Evolutionary conservation across 345 rosid species (phyloP), one percentile per base, ranked within the genome.

Genomic region (Melaleuca alternifolia): DNA sequence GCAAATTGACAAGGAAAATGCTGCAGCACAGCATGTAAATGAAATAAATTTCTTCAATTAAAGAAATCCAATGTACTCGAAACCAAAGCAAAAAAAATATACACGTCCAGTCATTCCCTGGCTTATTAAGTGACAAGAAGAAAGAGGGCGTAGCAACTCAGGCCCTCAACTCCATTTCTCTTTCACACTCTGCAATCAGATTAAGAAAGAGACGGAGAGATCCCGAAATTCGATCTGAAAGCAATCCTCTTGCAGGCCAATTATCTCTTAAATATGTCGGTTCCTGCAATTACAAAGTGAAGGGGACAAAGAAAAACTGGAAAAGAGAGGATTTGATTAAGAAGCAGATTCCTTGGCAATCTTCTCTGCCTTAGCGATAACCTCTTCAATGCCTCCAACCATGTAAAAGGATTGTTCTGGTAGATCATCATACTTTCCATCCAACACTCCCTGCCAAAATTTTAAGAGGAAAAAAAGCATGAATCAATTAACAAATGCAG

Each of bases 301-400:
- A 83, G 84, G 46, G 48, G 48, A 71, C 24, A 71, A 71, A 33
- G 13, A 71, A 24, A 24, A 71, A 71, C 48, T 0, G 46, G 79
- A 46, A 71, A 33, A 71, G 48, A 18, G 79, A 33, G 24, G 48
- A 33, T 41, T 71, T 33, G 79, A 71, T 88, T 92, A 92, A 50
- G 94, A 91, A 50, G 94, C 91, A 21, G 91, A 84, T 83, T 96
- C 98, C 93, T 88, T 94, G 82, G 98, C 90, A 85, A 96, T 96
- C 94, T 94, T 93, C 51, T 93, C 97, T 5, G 95, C 98, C 92
- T 95, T 95, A 41, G 98, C 96, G 84, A 95, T 90, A 33, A 95
- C 98, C 82, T 95, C 98, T 5, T 95, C 97, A 24, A 95, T 94
- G 82, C 98, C 98, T 75, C 97, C 98, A 84, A 95, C 95, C 98